These are phyloP conservation scores for Thalassiosira mediterranea DNA, from an alignment of 352 stramenopile species.

Conservation along the genomic window DNA sequence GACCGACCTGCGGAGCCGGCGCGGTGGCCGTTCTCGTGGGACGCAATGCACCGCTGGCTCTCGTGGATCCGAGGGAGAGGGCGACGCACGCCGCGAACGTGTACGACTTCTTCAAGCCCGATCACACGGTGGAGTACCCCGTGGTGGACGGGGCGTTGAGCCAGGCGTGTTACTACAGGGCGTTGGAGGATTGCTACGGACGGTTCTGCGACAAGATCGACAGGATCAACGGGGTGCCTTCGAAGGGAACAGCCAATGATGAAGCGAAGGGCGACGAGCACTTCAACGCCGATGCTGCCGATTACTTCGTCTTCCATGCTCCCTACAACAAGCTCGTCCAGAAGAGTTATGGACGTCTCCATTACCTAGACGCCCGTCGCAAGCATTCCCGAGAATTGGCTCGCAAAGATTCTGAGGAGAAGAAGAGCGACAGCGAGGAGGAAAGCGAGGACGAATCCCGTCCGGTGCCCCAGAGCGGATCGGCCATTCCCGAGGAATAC, in stretches of 20 bases:
- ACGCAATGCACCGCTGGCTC: conserved; percentile 91
- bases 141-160: conserved; percentile 93
- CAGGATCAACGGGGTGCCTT: conserved; percentile 21
- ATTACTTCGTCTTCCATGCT: conserved; percentile 96
- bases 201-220: conserved; percentile 80
- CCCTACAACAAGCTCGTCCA: conserved; percentile 99
- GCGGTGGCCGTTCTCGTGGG: conserved; percentile 96
- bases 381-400: conserved; percentile 27
- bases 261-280: conserved; percentile 10
- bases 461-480: conserved; percentile 20
- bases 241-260: too few relatives aligned
- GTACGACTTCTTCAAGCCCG: conserved; percentile 99
- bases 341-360: conserved; percentile 92
- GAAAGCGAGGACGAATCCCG: conserved; percentile 23
- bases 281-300: conserved; percentile 84
- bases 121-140: conserved; percentile 92
- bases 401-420: conserved; percentile 50
- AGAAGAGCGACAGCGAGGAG: conserved; percentile 50
- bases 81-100: conserved; percentile 91
- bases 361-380: conserved; percentile 83
- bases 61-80: conserved; percentile 88
- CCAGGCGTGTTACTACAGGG: conserved; percentile 94
- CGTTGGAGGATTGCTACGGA: conserved; percentile 93
- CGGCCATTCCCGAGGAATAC: conserved; percentile 82
- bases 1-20: conserved; percentile 85